Conservation (phyloP, 768 basidiomycete species). For the Boletus eberwhitei region DNA sequence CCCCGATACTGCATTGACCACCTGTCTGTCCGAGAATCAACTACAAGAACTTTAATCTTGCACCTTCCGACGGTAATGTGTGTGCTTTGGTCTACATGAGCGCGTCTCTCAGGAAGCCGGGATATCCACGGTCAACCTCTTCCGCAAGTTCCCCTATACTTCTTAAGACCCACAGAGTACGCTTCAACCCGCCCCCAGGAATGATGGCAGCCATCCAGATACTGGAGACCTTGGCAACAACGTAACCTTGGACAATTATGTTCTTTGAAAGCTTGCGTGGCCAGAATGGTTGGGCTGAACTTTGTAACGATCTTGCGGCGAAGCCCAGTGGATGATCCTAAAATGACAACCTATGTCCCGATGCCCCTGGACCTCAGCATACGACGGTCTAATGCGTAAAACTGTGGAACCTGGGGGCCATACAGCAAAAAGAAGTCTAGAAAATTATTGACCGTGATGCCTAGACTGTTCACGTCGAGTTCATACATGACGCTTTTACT, state of each 20-base stretch:
- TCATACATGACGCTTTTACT: too few species aligned
- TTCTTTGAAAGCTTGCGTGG: background rate
- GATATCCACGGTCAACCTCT: slow-evolving; percentile 7
- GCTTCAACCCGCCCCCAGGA: slow-evolving; percentile 5
- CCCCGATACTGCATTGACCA: background rate
- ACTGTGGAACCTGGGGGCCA: slow-evolving; percentile 8
- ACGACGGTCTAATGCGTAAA: slow-evolving; percentile 3
- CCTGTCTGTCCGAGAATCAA: background rate
- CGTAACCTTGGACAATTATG: background rate
- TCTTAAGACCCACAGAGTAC: slow-evolving; percentile 1
- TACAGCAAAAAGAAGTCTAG: slow-evolving; percentile 4
- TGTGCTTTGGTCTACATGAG: background rate
- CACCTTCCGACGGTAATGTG: background rate
- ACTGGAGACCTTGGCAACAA: slow-evolving; percentile 2
- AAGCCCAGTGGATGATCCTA: slow-evolving; percentile 1
- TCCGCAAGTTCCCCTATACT: slow-evolving; percentile 7
- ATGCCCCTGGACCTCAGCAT: background rate
- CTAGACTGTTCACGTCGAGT: background rate
- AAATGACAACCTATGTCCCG: background rate
- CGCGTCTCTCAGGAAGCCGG: slow-evolving; percentile 4
- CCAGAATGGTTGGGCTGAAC: background rate
- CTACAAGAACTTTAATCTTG: background rate
- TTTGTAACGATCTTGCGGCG: slow-evolving; percentile 5
- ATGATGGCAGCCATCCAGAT: slow-evolving; percentile 10
- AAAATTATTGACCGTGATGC: slow-evolving; percentile 6